Conservation (phyloP, 129 eudicot species). For the Chrysanthemum seticuspe region DNA sequence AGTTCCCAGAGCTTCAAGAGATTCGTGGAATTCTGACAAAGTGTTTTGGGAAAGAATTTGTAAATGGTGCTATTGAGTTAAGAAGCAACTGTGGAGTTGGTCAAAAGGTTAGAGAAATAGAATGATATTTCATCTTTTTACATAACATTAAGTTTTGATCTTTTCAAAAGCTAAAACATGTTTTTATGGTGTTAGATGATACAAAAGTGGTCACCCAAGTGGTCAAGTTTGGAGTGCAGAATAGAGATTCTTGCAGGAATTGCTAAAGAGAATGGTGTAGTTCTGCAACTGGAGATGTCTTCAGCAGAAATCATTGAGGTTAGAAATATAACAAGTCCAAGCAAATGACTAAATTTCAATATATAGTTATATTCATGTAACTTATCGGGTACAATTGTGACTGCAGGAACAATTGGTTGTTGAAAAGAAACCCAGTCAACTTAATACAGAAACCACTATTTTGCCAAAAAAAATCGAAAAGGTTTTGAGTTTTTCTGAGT, state of each 20-base stretch:
- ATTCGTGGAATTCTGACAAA: slow-evolving; percentile 55
- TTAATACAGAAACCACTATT: background rate
- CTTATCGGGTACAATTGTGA: background rate
- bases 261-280: slow-evolving; percentile 60
- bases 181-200: slow-evolving; percentile 48
- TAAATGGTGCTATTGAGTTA: slow-evolving; percentile 47
- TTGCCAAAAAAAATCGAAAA: slow-evolving; percentile 29
- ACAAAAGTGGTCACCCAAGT: slow-evolving; percentile 71
- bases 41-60: slow-evolving; percentile 69
- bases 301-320: slow-evolving; percentile 36
- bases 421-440: slow-evolving; percentile 17
- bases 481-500: slow-evolving; percentile 36
- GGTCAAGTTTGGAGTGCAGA: slow-evolving; percentile 60
- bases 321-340: background rate
- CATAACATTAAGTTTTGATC: background rate
- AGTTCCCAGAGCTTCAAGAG: slow-evolving; percentile 87
- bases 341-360: background rate
- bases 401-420: slow-evolving; percentile 30
- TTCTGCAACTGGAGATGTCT: slow-evolving; percentile 45
- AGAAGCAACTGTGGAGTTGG: slow-evolving; percentile 60
- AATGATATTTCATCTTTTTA: background rate
- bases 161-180: slow-evolving; percentile 6
- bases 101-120: slow-evolving; percentile 38
- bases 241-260: slow-evolving; percentile 56
- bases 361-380: background rate